Evolutionary conservation across 495 filamentous ascomycete species (phyloP), one percentile per base, ranked within the genome.

Genomic region (Daldinia childiae): DNA sequence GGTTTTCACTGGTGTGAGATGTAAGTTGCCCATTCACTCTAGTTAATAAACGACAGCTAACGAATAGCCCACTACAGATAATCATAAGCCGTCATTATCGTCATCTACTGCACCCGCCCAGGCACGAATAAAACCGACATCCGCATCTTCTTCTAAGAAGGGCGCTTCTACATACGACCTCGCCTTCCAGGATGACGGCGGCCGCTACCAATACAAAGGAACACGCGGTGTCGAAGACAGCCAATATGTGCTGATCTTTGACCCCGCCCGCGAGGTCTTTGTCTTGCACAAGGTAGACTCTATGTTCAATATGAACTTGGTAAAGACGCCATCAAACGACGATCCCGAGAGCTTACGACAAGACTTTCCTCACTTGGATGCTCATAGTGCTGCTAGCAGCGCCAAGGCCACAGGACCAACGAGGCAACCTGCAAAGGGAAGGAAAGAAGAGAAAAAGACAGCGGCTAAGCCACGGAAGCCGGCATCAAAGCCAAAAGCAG

Each of bases 291-390:
- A 80, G 43, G 76, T 88, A 36, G 84, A 88, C 66, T 87, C 85
- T n/a, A 82, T 82, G 54, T 88, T 88, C 76, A 82, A 87, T 72
- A 87, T 88, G 86, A 87, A 87, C 69, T 71, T 87, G 19, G 81
- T 82, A 19, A 77, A 78, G 29, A 84, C 79, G 4, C 83, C 83
- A 1, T 78, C 73, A 57, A 81, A 82, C 54, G 73, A 64, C 62
- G 75, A 80, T 39, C 66, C 73, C 63, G 80, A 82, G 32, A 77
- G 61, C 36, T 73, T 85, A 32, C 79, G 80, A 54, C 77, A 79
- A 58, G 76, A 83, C 56, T 79, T 80, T 66, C 77, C 81, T 3
- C 83, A 83, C 6, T 76, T 85, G 21, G 78, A 81, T 26, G 48
- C 61, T 41, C 68, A 72, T 29, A 79, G 66, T 55, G 58, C 32